These are phyloP conservation scores for Atalantia buxifolia DNA, from an alignment of 345 rosid genomes.

Conservation along the genomic window DNA sequence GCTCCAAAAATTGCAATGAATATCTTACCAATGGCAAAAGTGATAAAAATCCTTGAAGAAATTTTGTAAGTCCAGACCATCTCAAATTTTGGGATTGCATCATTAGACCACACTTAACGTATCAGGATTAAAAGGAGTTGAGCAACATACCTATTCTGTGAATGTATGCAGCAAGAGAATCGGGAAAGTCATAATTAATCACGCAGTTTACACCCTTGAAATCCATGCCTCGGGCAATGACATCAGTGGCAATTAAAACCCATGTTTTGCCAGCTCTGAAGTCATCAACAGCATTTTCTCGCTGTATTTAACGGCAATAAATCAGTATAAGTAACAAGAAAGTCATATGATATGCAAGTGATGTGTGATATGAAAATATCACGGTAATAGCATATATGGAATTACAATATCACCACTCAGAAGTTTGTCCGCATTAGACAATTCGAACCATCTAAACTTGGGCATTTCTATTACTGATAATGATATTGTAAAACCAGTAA, in stretches of 20 bases:
- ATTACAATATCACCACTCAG: background rate
- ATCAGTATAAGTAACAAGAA: background rate
- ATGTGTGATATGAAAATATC: background rate
- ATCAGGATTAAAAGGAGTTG: background rate
- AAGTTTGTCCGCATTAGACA: background rate
- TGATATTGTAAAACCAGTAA: background rate
- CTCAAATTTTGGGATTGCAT: background rate
- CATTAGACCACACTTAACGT: background rate
- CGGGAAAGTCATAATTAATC: slow-evolving; percentile 93
- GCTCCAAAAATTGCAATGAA: background rate
- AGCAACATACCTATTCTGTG: slow-evolving; percentile 80
- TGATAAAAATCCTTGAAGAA: background rate
- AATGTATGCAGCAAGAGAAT: slow-evolving; percentile 84
- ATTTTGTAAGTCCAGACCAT: background rate
- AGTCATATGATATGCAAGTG: background rate
- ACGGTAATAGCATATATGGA: background rate
- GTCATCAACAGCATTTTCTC: slow-evolving; percentile 74
- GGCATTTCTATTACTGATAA: background rate
- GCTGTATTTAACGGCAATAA: slow-evolving; percentile 38
- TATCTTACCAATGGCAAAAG: background rate
- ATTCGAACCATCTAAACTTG: background rate
- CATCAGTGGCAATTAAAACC: slow-evolving; percentile 95
- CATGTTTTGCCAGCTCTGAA: slow-evolving; percentile 87
- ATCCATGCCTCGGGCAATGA: slow-evolving; percentile 96
- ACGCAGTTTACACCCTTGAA: slow-evolving; percentile 93